Evolutionary conservation across 1,284 basidiomycete species (phyloP), one percentile per base, ranked within the genome.

Genomic region (Tremellales sp.): DNA sequence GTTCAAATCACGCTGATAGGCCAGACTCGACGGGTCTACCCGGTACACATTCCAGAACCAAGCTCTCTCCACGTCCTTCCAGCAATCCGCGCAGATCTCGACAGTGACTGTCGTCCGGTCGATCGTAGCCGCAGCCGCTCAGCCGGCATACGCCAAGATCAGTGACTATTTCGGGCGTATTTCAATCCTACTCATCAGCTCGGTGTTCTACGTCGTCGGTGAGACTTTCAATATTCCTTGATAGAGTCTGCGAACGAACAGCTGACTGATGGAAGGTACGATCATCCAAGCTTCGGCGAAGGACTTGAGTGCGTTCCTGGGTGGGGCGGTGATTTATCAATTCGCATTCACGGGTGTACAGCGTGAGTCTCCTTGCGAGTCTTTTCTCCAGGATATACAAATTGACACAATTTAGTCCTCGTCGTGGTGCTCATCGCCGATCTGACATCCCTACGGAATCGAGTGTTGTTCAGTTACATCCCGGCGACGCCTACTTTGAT

Each of bases 381-480:
- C 26, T 3, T 3, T 5, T 12, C 15, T 35, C 13, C 29, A 21
- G 4, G 8, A n/a, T 27, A 8, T 17, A 39, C 4, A n/a, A 37
- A 46, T 23, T 22, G 5, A 22, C 37, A 31, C 29, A 31, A 36
- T 7, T 31, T 12, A 58, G 62, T 68, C 36, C 53, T 64, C 43
- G 58, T 76, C 35, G 74, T 75, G 53, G 62, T 77, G 43, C 51
- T 77, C 46, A 72, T 77, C 41, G 76, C 68, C 43, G 76, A 78
- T 57, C 57, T 65, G 19, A 73, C 75, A 0, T 68, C 67, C 3
- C 64, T 77, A 8, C 67, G 73, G 45, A 68, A 67, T 44, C 73
- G 76, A 45, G 58, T 77, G 5, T 62, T 77, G 53, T 70, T 73
- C 56, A 72, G 70, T 2, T 77, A 66, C 61, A 64, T 77, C 41